Evolutionary conservation across 1,284 basidiomycete species (phyloP), one percentile per base, ranked within the genome.

Genomic region (Pseudozyma hubeiensis): DNA sequence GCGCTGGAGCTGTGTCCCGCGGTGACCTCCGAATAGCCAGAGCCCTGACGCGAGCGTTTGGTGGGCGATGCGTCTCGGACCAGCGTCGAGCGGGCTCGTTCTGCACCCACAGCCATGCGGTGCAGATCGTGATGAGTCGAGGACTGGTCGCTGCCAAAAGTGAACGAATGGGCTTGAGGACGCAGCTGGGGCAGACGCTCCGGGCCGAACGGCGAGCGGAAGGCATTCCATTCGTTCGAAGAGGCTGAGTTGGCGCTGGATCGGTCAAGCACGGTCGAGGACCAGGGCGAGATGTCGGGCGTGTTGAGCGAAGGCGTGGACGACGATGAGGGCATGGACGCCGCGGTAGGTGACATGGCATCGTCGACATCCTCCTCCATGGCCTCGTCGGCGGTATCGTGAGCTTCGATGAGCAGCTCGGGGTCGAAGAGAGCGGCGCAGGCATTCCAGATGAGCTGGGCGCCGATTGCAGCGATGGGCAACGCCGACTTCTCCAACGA

Each of bases 391-490:
- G 40, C 41, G 9, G 56, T 59, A 49, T 57, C 66, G 54, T 72
- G 64, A 9, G 67, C 65, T 44, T 64, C 59, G 51, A 51, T 37
- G 16, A 74, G 40, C 8, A 71, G 62, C 24, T 61, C 74, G 24
- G 70, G 78, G 33, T 63, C 77, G 45, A 68, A 72, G 45, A 72
- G 73, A 41, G 70, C 77, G 14, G 80, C 67, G 45, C 77, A 79
- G 1, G 78, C 74, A 9, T 65, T 64, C 80, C 81, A 82, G 49
- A 82, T 62, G n/a, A 81, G 67, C 66, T 84, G 81, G 3, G 79
- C 81, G 16, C 80, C 80, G 17, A 84, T 75, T 4, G 56, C 69
- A 7, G 79, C 76, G 13, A 84, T 74, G 11, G 80, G 71, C 30
- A 81, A 63, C 11, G 75, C 78, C 1, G 81, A 82, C 53, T 68